Percentiles rank a stretch among this genome's conserved stretches.
Evolutionary conservation across 306 rosid species (phyloP).

Genomic region (Pterocarpus macrocarpus): DNA sequence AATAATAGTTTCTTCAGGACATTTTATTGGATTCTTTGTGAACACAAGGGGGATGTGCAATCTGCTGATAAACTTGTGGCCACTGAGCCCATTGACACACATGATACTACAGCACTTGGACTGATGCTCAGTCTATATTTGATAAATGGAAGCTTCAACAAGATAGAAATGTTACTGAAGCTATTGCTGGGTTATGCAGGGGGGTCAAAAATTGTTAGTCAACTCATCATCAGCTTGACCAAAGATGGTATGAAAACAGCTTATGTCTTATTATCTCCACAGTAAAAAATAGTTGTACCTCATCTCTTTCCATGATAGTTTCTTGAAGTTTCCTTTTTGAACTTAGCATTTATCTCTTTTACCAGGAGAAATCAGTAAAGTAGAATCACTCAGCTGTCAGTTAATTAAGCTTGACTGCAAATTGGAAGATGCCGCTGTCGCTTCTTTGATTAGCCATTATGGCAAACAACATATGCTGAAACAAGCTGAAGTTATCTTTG

Average conservation of each 20-base stretch:
- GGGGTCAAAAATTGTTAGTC: constrained; percentile 59
- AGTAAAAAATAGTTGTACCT: constrained; percentile 9
- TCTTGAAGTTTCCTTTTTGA: constrained; percentile 39
- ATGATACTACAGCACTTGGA: constrained; percentile 70
- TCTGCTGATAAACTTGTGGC: constrained; percentile 51
- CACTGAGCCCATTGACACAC: constrained; percentile 61
- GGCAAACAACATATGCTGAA: constrained; percentile 74
- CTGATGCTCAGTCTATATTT: constrained; percentile 70
- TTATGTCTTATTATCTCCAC: constrained; percentile 27
- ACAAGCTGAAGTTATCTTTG: constrained; percentile 77
- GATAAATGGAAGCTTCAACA: constrained; percentile 58
- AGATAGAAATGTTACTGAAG: constrained; percentile 59
- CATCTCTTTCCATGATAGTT: constrained; percentile 8
- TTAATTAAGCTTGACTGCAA: constrained; percentile 59
- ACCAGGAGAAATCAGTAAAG: constrained; percentile 84
- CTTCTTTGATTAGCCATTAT: constrained; percentile 72
- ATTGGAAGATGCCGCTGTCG: constrained; percentile 65
- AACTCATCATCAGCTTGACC: constrained; percentile 60
- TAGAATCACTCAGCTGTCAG: constrained; percentile 63
- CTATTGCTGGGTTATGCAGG: constrained; percentile 60
- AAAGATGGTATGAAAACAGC: constrained; percentile 68
- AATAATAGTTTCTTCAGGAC: constrained; percentile 64
- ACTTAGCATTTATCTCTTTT: constrained; percentile 15
- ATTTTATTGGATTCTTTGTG: constrained; percentile 59
- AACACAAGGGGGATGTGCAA: constrained; percentile 53